Conservation (phyloP, 345 rosid genomes). For the Brassica nigra region DNA sequence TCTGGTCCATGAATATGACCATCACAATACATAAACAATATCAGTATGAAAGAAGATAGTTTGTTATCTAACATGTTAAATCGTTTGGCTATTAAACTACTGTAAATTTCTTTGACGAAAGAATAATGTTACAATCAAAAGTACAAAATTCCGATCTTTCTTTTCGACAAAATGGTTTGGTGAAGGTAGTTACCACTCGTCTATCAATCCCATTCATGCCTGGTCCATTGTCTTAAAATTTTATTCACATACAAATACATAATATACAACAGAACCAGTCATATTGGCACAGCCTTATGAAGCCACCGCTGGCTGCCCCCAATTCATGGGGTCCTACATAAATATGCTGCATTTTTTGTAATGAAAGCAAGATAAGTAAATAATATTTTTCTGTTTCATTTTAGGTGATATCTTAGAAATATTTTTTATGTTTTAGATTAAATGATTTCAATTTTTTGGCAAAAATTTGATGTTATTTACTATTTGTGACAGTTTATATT, state of each 20-base stretch:
- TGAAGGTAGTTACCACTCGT: slow-evolving; percentile 25
- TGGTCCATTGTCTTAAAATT: slow-evolving; percentile 17
- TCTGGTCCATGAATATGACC: background rate
- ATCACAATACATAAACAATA: background rate
- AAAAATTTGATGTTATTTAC: background rate
- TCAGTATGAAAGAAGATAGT: background rate
- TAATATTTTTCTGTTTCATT: background rate
- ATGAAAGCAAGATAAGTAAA: background rate
- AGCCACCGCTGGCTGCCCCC: slow-evolving; percentile 7
- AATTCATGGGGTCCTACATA: slow-evolving; percentile 15
- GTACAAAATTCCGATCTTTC: slow-evolving; percentile 6
- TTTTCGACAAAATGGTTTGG: slow-evolving; percentile 32
- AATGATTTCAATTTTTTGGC: background rate
- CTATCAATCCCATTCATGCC: slow-evolving; percentile 25
- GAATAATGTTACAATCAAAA: background rate
- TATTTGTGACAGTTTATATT: background rate
- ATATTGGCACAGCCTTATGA: slow-evolving; percentile 19
- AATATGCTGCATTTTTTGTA: background rate
- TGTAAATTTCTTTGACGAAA: background rate
- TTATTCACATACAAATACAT: slow-evolving; percentile 11
- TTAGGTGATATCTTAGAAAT: background rate
- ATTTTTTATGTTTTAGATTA: background rate
- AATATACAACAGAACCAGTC: slow-evolving; percentile 13
- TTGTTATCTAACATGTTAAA: background rate
- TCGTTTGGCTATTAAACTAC: background rate